A percentile compares a stretch with the other conserved stretches of the same genome.
phyloP scores from a whole-genome alignment of 768 basidiomycete species.

The Arthromyces matolae region DNA sequence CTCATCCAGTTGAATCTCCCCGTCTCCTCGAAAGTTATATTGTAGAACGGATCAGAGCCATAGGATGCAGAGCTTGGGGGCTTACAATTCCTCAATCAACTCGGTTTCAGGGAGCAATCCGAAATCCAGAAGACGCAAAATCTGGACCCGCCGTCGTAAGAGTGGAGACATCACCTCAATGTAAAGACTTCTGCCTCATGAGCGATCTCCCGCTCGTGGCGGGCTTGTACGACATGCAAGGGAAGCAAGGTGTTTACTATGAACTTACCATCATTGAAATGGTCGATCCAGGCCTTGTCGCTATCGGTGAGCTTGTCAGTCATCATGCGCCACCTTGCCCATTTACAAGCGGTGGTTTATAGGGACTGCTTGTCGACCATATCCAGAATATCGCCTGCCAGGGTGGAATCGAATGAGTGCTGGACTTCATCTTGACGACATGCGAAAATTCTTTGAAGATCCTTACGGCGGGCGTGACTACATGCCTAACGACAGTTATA shows the following conservation, averaged over 20 bases:
- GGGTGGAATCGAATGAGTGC: conserved; percentile 70
- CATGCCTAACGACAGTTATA: conserved; percentile 23
- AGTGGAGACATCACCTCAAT: conserved; percentile 39
- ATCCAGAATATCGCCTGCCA: conserved; percentile 62
- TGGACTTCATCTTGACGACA: conserved; percentile 65
- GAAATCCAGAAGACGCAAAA: conserved; percentile 32
- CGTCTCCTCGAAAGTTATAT: conserved; percentile 46
- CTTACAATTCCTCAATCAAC: conserved; percentile 37
- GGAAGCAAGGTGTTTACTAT: conserved; percentile 58
- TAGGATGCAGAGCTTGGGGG: conserved; percentile 53
- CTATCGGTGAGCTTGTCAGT: conserved; percentile 41
- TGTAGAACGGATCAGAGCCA: conserved; percentile 46
- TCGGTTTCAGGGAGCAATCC: conserved; percentile 45
- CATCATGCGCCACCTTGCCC: not conserved
- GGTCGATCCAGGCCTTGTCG: conserved; percentile 47
- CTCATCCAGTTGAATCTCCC: conserved; percentile 37
- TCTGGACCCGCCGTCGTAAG: conserved; percentile 29
- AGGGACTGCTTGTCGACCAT: conserved; percentile 66
- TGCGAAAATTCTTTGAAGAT: conserved; percentile 72
- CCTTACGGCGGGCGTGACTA: conserved; percentile 62
- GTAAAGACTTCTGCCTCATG: conserved; percentile 50
- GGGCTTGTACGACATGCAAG: conserved; percentile 55
- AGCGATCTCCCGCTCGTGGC: conserved; percentile 59
- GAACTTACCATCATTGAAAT: conserved; percentile 55
- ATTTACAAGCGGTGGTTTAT: not conserved